These are phyloP conservation scores for Rhododendron ovatum DNA, from an alignment of 148 eudicot genomes.

Conservation along the genomic window DNA sequence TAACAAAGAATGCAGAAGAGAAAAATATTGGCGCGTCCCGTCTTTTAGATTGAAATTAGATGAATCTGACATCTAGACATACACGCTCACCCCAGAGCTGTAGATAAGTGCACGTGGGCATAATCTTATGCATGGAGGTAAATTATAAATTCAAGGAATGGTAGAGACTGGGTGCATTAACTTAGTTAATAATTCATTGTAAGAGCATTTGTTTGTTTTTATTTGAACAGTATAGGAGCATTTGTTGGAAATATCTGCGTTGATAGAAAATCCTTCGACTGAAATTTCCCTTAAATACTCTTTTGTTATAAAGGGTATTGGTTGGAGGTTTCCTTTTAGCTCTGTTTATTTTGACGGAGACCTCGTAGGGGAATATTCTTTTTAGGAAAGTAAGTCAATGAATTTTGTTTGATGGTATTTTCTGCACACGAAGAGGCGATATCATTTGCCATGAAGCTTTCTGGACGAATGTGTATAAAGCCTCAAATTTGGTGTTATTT, in stretches of 20 bases:
- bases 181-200: not conserved
- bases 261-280: not conserved
- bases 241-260: not conserved
- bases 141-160: not conserved
- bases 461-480: not conserved
- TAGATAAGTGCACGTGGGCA: too few species aligned
- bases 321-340: not conserved
- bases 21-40: too few species aligned
- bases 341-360: not conserved
- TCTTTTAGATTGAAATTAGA: too few species aligned
- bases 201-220: not conserved
- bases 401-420: not conserved
- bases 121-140: too few species aligned
- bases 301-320: not conserved
- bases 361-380: not conserved
- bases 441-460: not conserved
- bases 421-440: not conserved
- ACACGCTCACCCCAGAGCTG: too few species aligned
- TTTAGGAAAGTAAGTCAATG: not conserved
- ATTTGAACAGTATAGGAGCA: not conserved
- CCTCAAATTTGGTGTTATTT: not conserved
- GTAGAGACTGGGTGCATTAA: not conserved
- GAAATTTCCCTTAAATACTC: not conserved
- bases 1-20: too few species aligned
- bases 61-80: too few species aligned